Evolutionary conservation across 176 grass and related monocot genomes (phyloP), one percentile per base, ranked within the genome.

Genomic region (Zizania latifolia): DNA sequence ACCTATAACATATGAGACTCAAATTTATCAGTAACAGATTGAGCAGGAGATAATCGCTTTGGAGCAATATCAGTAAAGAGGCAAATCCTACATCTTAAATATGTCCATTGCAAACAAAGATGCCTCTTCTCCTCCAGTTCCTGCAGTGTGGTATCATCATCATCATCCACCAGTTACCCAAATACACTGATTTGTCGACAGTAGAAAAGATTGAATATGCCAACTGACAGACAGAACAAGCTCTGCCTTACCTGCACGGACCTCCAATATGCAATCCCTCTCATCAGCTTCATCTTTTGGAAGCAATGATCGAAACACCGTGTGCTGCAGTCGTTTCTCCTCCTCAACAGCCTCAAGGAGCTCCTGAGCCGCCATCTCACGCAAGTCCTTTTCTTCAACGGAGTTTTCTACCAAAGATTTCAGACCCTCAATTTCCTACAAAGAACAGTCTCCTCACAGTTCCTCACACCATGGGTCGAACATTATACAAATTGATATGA

Each of bases 101-200:
- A 98, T 77, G 74, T 98, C 89, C 94, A 98, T 90, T 26, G 94
- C 91, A 81, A 98, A 98, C 19, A 98, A 85, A 50, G 94, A 98
- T 13, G 91, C 94, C 75, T 98, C 94, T 74, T 94, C 94, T 68
- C 94, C 94, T 63, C 94, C 94, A 78, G 91, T 94, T 73, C 90
- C 93, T 97, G 82, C 45, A 64, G 77, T 21, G 73, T 41, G 29
- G 44, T 40, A 83, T n/a, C 17, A 51, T 40, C 34, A 78, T 68
- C 36, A 24, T 22, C 62, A 85, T 76, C 39, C 67, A 67, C 35
- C 31, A 58, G 21, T 27, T 44, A 2, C 50, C 13, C 39, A 50
- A n/a, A 34, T 31, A 58, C 23, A 77, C 13, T 71, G 67, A n/a
- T 65, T 12, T n/a, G n/a, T n/a, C n/a, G 3, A 34, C 63, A 38